Conservation (phyloP, 1,284 basidiomycete species). For the Irpex sp. region DNA sequence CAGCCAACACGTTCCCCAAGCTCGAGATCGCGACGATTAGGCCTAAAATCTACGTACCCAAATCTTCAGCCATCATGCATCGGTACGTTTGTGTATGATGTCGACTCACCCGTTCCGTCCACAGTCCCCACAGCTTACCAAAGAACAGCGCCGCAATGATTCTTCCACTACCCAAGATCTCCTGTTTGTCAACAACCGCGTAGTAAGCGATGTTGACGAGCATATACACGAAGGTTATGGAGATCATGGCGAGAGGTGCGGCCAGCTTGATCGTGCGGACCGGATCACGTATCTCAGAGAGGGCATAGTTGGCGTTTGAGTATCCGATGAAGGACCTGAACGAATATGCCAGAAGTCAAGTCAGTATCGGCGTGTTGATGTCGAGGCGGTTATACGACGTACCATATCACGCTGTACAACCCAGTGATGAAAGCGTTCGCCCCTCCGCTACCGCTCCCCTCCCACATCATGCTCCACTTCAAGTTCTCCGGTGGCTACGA, state of each 20-base stretch:
- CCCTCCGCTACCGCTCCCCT: slow-evolving; percentile 41
- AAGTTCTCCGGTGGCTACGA: slow-evolving; percentile 43
- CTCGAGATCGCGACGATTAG: slow-evolving; percentile 60
- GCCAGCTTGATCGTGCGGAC: slow-evolving; percentile 64
- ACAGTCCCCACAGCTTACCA: slow-evolving; percentile 59
- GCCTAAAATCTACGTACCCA: slow-evolving; percentile 44
- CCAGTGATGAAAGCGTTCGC: slow-evolving; percentile 57
- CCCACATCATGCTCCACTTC: slow-evolving; percentile 51
- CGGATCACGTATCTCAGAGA: slow-evolving; percentile 66
- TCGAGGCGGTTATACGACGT: background rate
- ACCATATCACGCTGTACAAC: slow-evolving; percentile 53
- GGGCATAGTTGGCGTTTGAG: slow-evolving; percentile 67
- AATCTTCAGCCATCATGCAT: too few species aligned
- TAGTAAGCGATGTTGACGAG: slow-evolving; percentile 68
- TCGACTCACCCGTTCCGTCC: slow-evolving; percentile 48
- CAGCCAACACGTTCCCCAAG: slow-evolving; percentile 58
- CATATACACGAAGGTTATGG: slow-evolving; percentile 53
- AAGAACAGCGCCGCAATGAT: slow-evolving; percentile 69
- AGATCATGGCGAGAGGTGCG: slow-evolving; percentile 57
- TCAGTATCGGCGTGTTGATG: background rate
- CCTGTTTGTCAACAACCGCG: slow-evolving; percentile 60
- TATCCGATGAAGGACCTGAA: slow-evolving; percentile 67
- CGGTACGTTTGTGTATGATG: background rate
- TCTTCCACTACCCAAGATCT: slow-evolving; percentile 57
- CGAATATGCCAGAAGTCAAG: background rate